Conservation (phyloP, 2,329 filamentous ascomycete species). For the Ophiocordyceps camponoti-saundersi region DNA sequence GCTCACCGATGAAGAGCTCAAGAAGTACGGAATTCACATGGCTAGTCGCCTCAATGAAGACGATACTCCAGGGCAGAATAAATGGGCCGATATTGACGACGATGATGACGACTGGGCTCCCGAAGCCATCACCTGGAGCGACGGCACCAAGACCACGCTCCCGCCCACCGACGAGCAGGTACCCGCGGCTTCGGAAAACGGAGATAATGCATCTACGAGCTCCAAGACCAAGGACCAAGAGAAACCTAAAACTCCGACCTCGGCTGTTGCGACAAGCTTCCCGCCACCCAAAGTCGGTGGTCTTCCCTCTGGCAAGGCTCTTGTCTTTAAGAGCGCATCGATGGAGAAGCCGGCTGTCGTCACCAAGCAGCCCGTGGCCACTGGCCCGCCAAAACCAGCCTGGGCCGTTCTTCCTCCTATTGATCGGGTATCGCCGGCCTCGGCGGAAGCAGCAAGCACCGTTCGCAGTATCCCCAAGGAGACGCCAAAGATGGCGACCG, state of each 20-base stretch:
- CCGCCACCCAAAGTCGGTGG: constrained; percentile 26
- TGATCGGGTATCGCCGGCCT: constrained; percentile 58
- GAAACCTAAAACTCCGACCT: constrained; percentile 27
- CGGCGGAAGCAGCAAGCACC: constrained; percentile 34
- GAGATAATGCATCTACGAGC: constrained; percentile 8
- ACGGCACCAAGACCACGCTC: constrained; percentile 68
- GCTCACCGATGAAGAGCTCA: constrained; percentile 73
- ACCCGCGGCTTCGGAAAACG: constrained; percentile 10
- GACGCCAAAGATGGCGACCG: constrained; percentile 33
- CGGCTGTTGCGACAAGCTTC: constrained; percentile 16
- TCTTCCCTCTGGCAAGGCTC: constrained; percentile 37
- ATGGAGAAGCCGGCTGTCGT: constrained; percentile 58
- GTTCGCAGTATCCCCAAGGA: constrained; percentile 38
- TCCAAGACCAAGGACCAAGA: constrained; percentile 14
- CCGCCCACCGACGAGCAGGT: constrained; percentile 40
- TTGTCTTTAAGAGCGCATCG: constrained; percentile 46
- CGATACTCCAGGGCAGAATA: constrained; percentile 56
- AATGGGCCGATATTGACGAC: constrained; percentile 83
- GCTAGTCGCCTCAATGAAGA: constrained; percentile 63
- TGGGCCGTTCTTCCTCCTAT: constrained; percentile 81
- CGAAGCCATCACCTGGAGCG: constrained; percentile 74
- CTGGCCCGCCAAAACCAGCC: constrained; percentile 68
- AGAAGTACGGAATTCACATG: constrained; percentile 75
- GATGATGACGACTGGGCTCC: constrained; percentile 80
- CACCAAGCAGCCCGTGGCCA: constrained; percentile 49